Conservation (phyloP, 1,284 basidiomycete species). For the Cryptococcus floricola region DNA sequence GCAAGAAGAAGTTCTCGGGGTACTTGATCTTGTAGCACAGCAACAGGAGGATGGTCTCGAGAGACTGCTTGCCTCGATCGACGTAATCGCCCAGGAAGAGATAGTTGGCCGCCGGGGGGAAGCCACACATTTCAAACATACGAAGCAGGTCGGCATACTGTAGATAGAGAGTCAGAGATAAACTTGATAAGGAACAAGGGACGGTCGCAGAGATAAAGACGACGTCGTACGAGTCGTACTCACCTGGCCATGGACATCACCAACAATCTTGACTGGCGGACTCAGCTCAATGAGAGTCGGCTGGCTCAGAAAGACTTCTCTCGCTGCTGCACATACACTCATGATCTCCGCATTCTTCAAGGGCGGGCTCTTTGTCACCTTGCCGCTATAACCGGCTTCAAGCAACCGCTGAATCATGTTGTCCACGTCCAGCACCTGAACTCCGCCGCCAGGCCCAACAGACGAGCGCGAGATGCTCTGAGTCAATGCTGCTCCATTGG, state of each 20-base stretch:
- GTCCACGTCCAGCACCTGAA: conserved; percentile 82
- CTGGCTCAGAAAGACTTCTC: conserved; percentile 61
- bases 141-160: conserved; percentile 93
- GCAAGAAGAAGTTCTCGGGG: conserved; percentile 98
- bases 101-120: conserved; percentile 95
- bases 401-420: conserved; percentile 97
- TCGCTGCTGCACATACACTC: conserved; percentile 58
- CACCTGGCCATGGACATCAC: background rate
- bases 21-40: conserved; percentile 99
- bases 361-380: conserved; percentile 93
- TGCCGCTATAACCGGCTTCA: conserved; percentile 89
- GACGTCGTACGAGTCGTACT: background rate
- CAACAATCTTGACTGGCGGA: conserved; percentile 60
- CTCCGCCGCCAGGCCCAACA: conserved; percentile 21
- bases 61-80: conserved; percentile 95
- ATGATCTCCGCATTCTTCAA: conserved; percentile 83
- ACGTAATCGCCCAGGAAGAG: conserved; percentile 99
- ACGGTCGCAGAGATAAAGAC: background rate
- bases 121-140: conserved; percentile 99
- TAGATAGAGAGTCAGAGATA: background rate
- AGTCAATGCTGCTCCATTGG: conserved; percentile 31
- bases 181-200: background rate
- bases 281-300: conserved; percentile 61
- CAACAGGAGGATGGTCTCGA: conserved; percentile 94
- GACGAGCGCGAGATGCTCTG: conserved; percentile 31